Evolutionary conservation across 345 rosid species (phyloP).

Genomic region (Rhizophora mangle): DNA sequence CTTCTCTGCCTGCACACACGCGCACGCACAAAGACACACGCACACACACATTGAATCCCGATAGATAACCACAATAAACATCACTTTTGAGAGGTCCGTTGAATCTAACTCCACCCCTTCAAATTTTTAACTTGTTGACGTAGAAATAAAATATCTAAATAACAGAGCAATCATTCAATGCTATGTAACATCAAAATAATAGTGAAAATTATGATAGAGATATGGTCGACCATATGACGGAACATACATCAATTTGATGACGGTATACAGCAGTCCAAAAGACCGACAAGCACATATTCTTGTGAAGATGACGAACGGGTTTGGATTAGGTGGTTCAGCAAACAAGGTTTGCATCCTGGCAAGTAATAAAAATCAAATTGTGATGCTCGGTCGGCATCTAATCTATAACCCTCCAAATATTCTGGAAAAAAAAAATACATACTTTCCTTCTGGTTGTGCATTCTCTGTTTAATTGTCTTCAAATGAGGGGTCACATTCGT

Average conservation of each 20-base stretch:
- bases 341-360: slow-evolving; percentile 31
- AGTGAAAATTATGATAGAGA: slow-evolving; percentile 1
- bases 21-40: too few species aligned
- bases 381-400: slow-evolving; percentile 55
- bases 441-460: too few species aligned
- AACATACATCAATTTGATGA: slow-evolving; percentile 15
- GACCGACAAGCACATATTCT: slow-evolving; percentile 22
- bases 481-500: not conserved
- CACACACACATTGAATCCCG: slow-evolving; percentile 1
- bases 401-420: slow-evolving; percentile 18
- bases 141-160: not conserved
- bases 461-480: not conserved
- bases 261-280: slow-evolving; percentile 28
- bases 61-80: slow-evolving; percentile 17
- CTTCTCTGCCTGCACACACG: slow-evolving; percentile 19
- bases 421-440: too few species aligned
- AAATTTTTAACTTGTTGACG: slow-evolving; percentile 19
- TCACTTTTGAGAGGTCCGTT: slow-evolving; percentile 47
- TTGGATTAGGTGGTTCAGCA: slow-evolving; percentile 33
- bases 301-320: not conserved
- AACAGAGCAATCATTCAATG: not conserved
- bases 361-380: slow-evolving; percentile 25
- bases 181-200: not conserved
- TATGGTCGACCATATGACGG: slow-evolving; percentile 10
- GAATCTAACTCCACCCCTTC: slow-evolving; percentile 28